A percentile compares a stretch with the other conserved stretches of the same genome.
Evolutionary conservation across 2,329 filamentous ascomycete genomes (phyloP).

Genomic region (Nemania abortiva): DNA sequence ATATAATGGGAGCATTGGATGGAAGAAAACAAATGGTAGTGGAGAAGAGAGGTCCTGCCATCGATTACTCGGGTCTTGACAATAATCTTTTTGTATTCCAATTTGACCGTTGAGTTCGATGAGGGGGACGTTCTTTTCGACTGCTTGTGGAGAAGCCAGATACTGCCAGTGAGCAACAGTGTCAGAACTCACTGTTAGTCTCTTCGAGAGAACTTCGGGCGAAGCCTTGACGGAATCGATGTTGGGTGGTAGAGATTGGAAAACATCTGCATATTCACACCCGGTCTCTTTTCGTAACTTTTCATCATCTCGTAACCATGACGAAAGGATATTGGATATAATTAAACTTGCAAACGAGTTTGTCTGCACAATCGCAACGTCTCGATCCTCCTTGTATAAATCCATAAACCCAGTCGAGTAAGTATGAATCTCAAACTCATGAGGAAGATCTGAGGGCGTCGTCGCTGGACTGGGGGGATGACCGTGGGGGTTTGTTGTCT

Average conservation of each 20-base stretch:
- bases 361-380: slow-evolving; percentile 70
- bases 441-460: slow-evolving; percentile 73
- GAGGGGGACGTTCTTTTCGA: slow-evolving; percentile 68
- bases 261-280: slow-evolving; percentile 75
- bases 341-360: slow-evolving; percentile 83
- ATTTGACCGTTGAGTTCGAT: slow-evolving; percentile 83
- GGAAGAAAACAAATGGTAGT: slow-evolving; percentile 85
- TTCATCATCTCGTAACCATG: slow-evolving; percentile 82
- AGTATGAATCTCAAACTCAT: slow-evolving; percentile 73
- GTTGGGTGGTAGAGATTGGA: slow-evolving; percentile 65
- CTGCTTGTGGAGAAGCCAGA: slow-evolving; percentile 64
- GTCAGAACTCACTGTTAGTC: slow-evolving; percentile 60
- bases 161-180: slow-evolving; percentile 77
- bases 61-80: slow-evolving; percentile 72
- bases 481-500: slow-evolving; percentile 67
- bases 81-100: slow-evolving; percentile 80
- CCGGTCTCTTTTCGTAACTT: slow-evolving; percentile 76
- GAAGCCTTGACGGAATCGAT: slow-evolving; percentile 58
- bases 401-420: slow-evolving; percentile 82
- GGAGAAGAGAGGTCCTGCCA: slow-evolving; percentile 75
- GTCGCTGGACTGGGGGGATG: slow-evolving; percentile 81
- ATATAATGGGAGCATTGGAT: slow-evolving; percentile 87
- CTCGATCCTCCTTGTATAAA: slow-evolving; percentile 73
- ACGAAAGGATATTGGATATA: slow-evolving; percentile 79
- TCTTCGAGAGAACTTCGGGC: slow-evolving; percentile 66